Percentiles rank a stretch among this genome's conserved stretches.
These are phyloP conservation scores for Mucor mucedo DNA, from an alignment of 371 early-diverging fungal genomes.

Conservation along the genomic window DNA sequence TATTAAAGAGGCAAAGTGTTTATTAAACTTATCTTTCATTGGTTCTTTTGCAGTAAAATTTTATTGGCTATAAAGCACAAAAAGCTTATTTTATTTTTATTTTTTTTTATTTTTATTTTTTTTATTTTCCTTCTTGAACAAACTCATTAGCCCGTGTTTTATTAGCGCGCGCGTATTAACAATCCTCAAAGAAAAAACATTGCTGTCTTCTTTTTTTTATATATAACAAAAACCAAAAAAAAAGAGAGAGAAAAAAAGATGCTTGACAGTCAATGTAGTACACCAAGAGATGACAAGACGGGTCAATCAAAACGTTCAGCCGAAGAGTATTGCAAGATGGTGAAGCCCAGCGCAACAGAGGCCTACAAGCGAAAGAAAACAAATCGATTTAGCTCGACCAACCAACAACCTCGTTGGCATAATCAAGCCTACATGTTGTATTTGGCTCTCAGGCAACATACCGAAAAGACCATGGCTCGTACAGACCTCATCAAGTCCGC, in stretches of 20 bases:
- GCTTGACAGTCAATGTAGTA: conserved; percentile 11
- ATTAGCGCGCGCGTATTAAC: too few species aligned
- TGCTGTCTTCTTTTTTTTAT: too few species aligned
- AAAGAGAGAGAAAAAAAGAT: not conserved
- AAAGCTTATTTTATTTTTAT: too few species aligned
- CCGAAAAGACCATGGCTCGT: conserved; percentile 67
- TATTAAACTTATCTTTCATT: too few species aligned
- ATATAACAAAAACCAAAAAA: too few species aligned
- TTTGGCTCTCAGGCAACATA: conserved; percentile 74
- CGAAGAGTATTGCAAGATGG: conserved; percentile 1
- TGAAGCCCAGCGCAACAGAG: conserved; percentile 2
- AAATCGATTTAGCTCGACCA: conserved; percentile 1
- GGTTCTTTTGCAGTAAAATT: too few species aligned
- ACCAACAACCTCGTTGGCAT: conserved; percentile 78
- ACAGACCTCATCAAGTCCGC: conserved; percentile 76
- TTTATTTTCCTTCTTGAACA: too few species aligned
- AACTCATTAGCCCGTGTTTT: too few species aligned
- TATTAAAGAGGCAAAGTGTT: too few species aligned
- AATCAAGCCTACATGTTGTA: conserved; percentile 84
- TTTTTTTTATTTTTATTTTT: too few species aligned
- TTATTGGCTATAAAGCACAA: too few species aligned
- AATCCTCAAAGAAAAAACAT: too few species aligned
- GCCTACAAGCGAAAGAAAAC: conserved; percentile 16
- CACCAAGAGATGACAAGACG: conserved; percentile 9
- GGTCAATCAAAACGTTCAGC: conserved; percentile 5